Base-by-base conservation (phyloP, 202 grass and related monocot species). In the Zoysia matrella region DNA sequence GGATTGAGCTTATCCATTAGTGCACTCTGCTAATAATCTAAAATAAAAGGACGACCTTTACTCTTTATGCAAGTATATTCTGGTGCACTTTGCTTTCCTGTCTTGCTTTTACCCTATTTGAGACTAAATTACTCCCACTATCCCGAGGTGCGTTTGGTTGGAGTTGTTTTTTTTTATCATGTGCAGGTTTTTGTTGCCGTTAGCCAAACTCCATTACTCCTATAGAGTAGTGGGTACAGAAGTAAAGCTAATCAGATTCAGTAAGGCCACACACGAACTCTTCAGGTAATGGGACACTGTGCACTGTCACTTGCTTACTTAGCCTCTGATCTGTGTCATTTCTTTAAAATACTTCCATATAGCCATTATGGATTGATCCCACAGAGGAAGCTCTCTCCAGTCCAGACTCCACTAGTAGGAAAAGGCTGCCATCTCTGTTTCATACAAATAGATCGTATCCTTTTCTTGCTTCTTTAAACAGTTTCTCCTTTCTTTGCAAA, bases 1-100 rank as follows among this genome's bases (percentile, higher is more conserved):
- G 63, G 75, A 61, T 66, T 85, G 64, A 71, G 57, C 81, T 85
- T 85, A 89, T 89, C 87, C 82, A 80, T 72, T 58, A 22, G 7
- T 18, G 14, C 65, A 58, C 76, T 85, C 76, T 71, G 71, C 50
- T 80, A 65, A 81, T n/a, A 72, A 83, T 79, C 22, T 30, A 30
- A 30, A 30, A 30, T 30, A 30, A 30, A 30, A 30, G 22, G 22
- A 30, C 22, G 22, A 30, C 22, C 22, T 30, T 30, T 30, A 30
- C 22, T 30, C 22, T 30, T 30, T 30, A 30, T 30, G 22, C 22
- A 30, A 30, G 22, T 30, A 30, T 30, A 30, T 74, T 30, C 22
- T 30, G 22, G 22, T 30, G 22, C 22, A 30, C 22, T 30, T 30
- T 30, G 22, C 22, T 30, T 30, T 30, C 0, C 22, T 30, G 22